Evolutionary conservation across 805 yeast species (phyloP), one percentile per base, ranked within the genome.

Genomic region (Candida bentonensis): DNA sequence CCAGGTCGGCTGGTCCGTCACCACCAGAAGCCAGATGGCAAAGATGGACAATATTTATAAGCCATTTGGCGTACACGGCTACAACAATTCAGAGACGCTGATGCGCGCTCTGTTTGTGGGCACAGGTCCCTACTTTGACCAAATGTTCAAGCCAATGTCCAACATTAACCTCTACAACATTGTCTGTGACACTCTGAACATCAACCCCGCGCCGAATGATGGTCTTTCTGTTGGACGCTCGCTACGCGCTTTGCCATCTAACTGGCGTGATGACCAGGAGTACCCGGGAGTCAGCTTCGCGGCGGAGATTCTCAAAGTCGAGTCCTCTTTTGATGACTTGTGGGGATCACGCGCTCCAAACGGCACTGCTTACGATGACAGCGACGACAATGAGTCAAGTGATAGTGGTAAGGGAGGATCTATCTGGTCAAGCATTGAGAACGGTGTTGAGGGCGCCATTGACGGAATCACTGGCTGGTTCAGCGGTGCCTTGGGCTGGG

Each of bases 21-120:
- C 84, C 1, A 82, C 87, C 0, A 72, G 69, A 45, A 68, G 68
- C 17, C 72, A 72, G 46, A 74, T 76, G 72, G 69, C 70, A 21
- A 65, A 65, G 2, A 68, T 69, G 55, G 60, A 62, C 22, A 59
- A 66, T 42, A 67, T 70, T 13, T 80, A 79, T 56, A 57, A 58
- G n/a, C 82, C 85, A 2, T 66, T 66, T 44, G 96, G 95, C 5
- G 82, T 82, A 0, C 94, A 85, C 60, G 96, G 96, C 1, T 88
- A 84, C 59, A 76, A 81, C 55, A 82, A 81, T 54, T 70, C 79
- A 0, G 85, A 79, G 48, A 71, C 80, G 4, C 64, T 86, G 46
- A 87, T 87, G 95, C 65, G 95, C 42, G 87, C 95, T 0, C 53
- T 84, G 7, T 88, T 89, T 58, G 53, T 85, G 34, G 94, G 81